Base-by-base conservation (phyloP, 352 stramenopile species). In the Globisporangium orthogonon region DNA sequence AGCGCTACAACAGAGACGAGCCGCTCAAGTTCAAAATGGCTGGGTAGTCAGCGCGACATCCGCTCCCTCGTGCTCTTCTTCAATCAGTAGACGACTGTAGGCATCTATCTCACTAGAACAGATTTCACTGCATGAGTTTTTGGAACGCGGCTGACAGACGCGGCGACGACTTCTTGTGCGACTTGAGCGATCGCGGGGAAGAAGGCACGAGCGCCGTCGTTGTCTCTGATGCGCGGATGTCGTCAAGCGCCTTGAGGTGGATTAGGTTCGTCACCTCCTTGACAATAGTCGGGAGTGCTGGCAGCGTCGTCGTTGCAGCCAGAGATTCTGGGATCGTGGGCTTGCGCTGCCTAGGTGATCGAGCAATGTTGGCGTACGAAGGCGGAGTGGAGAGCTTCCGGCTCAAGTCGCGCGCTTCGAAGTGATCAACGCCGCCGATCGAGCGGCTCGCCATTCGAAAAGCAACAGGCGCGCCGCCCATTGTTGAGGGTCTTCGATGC, bases 141-240 rank as follows among this genome's bases (percentile, higher is more conserved):
- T 80, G 73, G 49, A 83, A 41, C 28, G 69, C 57, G 14, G 63
- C 54, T 5, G 70, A 77, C 23, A 84, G 62, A 1, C 73, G 73
- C 48, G 71, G 73, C 3, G 73, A 63, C 37, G 50, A 66, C 33
- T 70, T 74, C 60, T 71, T 80, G 59, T 64, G 65, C n/a, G 69
- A 74, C 52, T 83, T 74, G 35, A 76, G 64, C 18, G 73, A 73
- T 17, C 71, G 71, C 56, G 71, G 71, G 17, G 69, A 78, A 0
- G 51, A 63, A 13, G 71, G 71, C 28, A 62, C 54, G 33, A 65
- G 41, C 44, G 65, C 56, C 1, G 74, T 48, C 10, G 61, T 61
- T 18, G 74, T 60, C 45, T 79, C 71, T 4, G 74, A 62, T 3
- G 50, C 39, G 43, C 58, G 65, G 23, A 61, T n/a, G 10, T 69